These are phyloP conservation scores for Nicotiana benthamiana DNA, from an alignment of 257 asterid species.

Conservation along the genomic window DNA sequence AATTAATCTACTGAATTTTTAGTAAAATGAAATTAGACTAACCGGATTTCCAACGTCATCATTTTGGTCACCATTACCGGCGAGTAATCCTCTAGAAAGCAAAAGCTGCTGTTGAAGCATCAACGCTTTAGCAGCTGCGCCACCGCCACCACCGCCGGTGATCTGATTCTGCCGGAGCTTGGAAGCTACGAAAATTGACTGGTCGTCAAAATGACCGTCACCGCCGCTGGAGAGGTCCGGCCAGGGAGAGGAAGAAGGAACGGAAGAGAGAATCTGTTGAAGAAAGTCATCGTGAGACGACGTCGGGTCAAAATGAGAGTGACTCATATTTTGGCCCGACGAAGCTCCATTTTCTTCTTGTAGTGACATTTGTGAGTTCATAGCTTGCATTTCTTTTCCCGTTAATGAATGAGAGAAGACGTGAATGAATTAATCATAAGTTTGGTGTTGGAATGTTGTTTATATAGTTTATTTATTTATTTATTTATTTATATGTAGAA, in stretches of 20 bases:
- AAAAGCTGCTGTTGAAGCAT: slow-evolving; percentile 70
- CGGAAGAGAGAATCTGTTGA: slow-evolving; percentile 68
- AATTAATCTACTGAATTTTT: background rate
- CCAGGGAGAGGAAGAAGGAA: slow-evolving; percentile 39
- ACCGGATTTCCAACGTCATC: background rate
- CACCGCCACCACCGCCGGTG: slow-evolving; percentile 12
- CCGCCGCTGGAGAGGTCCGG: slow-evolving; percentile 17
- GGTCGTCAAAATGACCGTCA: slow-evolving; percentile 36
- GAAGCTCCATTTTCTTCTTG: slow-evolving; percentile 18
- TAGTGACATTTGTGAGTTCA: slow-evolving; percentile 13
- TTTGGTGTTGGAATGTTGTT: background rate
- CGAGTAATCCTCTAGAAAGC: slow-evolving; percentile 45
- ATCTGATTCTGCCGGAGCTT: slow-evolving; percentile 69
- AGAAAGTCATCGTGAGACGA: slow-evolving; percentile 69
- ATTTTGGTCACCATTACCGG: slow-evolving; percentile 9
- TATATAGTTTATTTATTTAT: background rate
- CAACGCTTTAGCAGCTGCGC: slow-evolving; percentile 38
- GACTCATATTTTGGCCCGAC: background rate
- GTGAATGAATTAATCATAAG: background rate
- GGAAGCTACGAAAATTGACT: slow-evolving; percentile 38
- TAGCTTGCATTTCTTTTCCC: background rate
- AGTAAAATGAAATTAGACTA: background rate
- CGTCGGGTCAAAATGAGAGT: slow-evolving; percentile 40
- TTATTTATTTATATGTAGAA: background rate
- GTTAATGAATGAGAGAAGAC: too few species aligned